Percentiles rank a stretch among this genome's conserved stretches.
phyloP scores from a whole-genome alignment of 495 filamentous ascomycete genomes.

The Xylaria scruposa region DNA sequence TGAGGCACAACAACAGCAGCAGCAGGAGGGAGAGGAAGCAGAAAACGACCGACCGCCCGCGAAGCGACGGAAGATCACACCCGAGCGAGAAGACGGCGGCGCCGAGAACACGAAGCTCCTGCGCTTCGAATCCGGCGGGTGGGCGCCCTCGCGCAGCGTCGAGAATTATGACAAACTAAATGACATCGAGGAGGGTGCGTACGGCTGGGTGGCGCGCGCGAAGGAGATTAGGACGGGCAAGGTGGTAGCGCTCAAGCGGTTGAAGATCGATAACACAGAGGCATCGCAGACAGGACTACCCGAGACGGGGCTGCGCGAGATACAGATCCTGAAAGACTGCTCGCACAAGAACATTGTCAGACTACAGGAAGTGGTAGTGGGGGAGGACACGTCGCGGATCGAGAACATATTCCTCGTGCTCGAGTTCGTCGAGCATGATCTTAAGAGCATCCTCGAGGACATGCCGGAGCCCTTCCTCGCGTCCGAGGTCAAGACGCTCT shows the following conservation, averaged over 20 bases:
- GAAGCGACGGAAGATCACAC: conserved; percentile 62
- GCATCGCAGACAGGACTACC: conserved; percentile 75
- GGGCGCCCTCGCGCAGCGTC: conserved; percentile 79
- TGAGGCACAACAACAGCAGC: conserved; percentile 39
- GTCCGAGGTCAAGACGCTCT: conserved; percentile 90
- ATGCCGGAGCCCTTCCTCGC: conserved; percentile 94
- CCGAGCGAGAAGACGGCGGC: conserved; percentile 42
- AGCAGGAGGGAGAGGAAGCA: conserved; percentile 40
- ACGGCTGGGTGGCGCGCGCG: conserved; percentile 92
- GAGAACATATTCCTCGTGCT: conserved; percentile 94
- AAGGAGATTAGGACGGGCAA: conserved; percentile 79
- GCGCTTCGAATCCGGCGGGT: conserved; percentile 71
- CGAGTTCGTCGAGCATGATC: conserved; percentile 98
- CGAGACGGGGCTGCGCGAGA: conserved; percentile 91
- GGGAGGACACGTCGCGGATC: conserved; percentile 65
- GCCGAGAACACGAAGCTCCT: conserved; percentile 58
- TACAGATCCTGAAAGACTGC: conserved; percentile 61
- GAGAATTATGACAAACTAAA: conserved; percentile 92
- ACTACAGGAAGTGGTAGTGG: conserved; percentile 85
- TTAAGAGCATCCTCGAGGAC: conserved; percentile 90
- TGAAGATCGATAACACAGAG: conserved; percentile 86
- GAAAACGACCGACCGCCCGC: conserved; percentile 52
- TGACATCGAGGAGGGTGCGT: conserved; percentile 96
- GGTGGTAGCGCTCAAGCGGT: conserved; percentile 90
- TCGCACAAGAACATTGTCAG: conserved; percentile 60